phyloP scores from a whole-genome alignment of 768 basidiomycete species.

The Ephemerocybe angulata region DNA sequence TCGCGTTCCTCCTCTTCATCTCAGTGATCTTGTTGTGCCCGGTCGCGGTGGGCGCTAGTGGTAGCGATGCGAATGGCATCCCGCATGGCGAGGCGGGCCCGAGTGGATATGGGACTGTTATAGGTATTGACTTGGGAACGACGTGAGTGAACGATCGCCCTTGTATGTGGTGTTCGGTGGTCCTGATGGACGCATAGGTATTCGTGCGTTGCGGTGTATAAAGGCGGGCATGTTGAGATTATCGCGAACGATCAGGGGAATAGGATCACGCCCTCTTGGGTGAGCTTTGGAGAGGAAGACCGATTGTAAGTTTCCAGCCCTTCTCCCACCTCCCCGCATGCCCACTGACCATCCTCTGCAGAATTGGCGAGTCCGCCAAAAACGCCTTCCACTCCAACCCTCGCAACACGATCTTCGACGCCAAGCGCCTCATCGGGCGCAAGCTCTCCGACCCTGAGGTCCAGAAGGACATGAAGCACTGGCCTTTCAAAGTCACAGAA shows the following conservation, averaged over 20 bases:
- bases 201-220: conserved; percentile 59
- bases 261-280: conserved; percentile 88
- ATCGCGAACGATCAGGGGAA: conserved; percentile 90
- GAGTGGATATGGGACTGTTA: conserved; percentile 73
- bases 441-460: conserved; percentile 75
- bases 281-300: conserved; percentile 88
- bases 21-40: conserved; percentile 69
- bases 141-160: conserved; percentile 30
- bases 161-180: conserved; percentile 3
- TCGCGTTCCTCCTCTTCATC: conserved; percentile 48
- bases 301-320: conserved; percentile 46
- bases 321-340: conserved; percentile 13
- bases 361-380: conserved; percentile 89
- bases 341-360: conserved; percentile 30
- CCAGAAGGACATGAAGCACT: conserved; percentile 80
- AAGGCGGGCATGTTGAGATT: conserved; percentile 62
- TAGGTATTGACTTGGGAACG: conserved; percentile 53
- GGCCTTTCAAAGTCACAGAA: conserved; percentile 75
- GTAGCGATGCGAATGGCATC: no score
- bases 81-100: no score
- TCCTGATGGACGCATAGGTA: conserved; percentile 78
- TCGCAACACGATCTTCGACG: conserved; percentile 92
- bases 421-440: conserved; percentile 90
- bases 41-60: conserved; percentile 50
- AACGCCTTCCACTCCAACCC: conserved; percentile 91